These are phyloP conservation scores for Picea sitchensis DNA, from an alignment of 75 land plant genomes.

Conservation along the genomic window DNA sequence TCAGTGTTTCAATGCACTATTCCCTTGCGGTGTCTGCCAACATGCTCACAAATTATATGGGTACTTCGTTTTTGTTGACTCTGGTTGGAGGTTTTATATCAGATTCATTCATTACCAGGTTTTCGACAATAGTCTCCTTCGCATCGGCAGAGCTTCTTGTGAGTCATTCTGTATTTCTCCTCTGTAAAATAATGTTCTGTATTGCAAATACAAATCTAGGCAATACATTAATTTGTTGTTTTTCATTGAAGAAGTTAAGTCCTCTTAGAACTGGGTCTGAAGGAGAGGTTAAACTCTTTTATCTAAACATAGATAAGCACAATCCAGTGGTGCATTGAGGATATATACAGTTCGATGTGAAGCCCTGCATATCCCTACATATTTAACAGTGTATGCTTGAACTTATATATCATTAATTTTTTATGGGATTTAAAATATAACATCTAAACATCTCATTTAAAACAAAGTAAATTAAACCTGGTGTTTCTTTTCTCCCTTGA, in stretches of 20 bases:
- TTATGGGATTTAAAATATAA: no score
- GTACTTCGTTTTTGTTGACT: slow-evolving; percentile 64
- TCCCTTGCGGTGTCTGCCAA: slow-evolving; percentile 46
- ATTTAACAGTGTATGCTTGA: neutral
- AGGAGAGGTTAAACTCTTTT: neutral
- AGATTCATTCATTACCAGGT: slow-evolving; percentile 60
- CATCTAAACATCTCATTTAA: no score
- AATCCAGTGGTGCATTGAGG: neutral
- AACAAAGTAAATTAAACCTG: no score
- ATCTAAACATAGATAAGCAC: no score
- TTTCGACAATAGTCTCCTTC: slow-evolving; percentile 42
- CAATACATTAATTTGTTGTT: neutral
- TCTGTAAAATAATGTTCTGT: neutral
- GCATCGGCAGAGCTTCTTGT: slow-evolving; percentile 47
- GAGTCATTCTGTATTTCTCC: slow-evolving; percentile 5
- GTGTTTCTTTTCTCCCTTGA: no score
- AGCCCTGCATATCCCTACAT: neutral
- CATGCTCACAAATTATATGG: slow-evolving; percentile 69
- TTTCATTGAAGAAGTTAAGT: neutral
- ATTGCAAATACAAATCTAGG: neutral
- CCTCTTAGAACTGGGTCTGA: neutral
- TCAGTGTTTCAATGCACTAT: slow-evolving; percentile 49
- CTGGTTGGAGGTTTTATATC: slow-evolving; percentile 74
- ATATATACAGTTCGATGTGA: neutral
- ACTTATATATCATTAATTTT: no score